phyloP scores from a whole-genome alignment of 805 yeast genomes.

The Isabelozyma rhagii region DNA sequence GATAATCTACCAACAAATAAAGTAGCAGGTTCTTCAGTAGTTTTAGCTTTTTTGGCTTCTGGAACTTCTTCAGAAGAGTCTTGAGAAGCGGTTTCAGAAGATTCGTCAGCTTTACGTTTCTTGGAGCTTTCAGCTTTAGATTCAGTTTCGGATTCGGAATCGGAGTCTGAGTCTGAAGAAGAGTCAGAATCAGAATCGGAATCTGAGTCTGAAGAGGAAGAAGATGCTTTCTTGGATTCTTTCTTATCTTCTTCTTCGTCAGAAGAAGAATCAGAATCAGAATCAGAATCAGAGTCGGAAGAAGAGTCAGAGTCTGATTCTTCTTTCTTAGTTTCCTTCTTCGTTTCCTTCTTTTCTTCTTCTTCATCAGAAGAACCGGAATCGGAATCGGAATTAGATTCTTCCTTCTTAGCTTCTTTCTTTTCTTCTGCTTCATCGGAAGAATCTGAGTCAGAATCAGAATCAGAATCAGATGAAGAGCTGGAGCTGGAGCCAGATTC shows the following conservation, averaged over 20 bases:
- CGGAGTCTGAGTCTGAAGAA: conserved; percentile 23
- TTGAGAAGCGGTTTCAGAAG: conserved; percentile 22
- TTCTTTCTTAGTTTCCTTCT: conserved; percentile 13
- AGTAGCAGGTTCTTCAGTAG: conserved; percentile 72
- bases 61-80: conserved; percentile 18
- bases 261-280: conserved; percentile 29
- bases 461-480: conserved; percentile 20
- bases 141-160: conserved; percentile 30
- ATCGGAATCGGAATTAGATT: conserved; percentile 24
- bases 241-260: conserved; percentile 25
- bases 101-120: conserved; percentile 35
- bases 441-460: conserved; percentile 18
- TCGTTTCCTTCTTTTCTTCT: conserved; percentile 17
- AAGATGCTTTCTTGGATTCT: conserved; percentile 10
- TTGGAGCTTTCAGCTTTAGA: conserved; percentile 28
- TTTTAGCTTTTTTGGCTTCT: conserved; percentile 54
- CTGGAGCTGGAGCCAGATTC: conserved; percentile 9
- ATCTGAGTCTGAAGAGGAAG: conserved; percentile 12
- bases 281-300: conserved; percentile 26
- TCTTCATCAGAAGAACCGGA: conserved; percentile 30
- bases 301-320: conserved; percentile 15
- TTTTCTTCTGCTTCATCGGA: conserved; percentile 13
- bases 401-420: conserved; percentile 14
- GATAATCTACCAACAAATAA: conserved; percentile 95
- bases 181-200: conserved; percentile 23